Evolutionary conservation across 345 rosid genomes (phyloP), one percentile per base, ranked within the genome.

Genomic region (Brassica juncea): DNA sequence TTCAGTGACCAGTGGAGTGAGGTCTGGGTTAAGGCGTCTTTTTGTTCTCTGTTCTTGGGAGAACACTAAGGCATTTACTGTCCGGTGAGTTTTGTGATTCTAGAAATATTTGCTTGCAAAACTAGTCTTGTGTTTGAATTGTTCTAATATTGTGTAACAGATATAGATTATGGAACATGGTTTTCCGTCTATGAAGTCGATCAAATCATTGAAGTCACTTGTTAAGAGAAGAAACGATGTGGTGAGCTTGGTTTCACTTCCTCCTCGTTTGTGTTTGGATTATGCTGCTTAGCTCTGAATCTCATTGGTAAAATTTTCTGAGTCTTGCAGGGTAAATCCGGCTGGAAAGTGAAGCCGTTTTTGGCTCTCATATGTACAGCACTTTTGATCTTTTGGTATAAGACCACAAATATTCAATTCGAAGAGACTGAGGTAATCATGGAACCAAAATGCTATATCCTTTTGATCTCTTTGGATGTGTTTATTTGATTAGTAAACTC

Each of bases 341-440:
- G 92, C 68, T 68, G 87, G 75, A 95, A 81, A 86, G 89, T 87
- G 90, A 96, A 85, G 85, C 97, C 90, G 0, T 86, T 88, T 81
- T 75, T 96, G 86, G 94, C 85, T 44, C 73, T 92, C 72, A 74
- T 93, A 21, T 90, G 92, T 86, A 80, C 82, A 80, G 85, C 69
- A 25, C 90, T 90, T 91, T 74, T 96, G 86, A 87, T 93, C 81
- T 81, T 92, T 84, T 90, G 94, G 79, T 95, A 90, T 84, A 95
- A 91, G 74, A 91, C 96, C 52, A 87, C 94, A 70, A 83, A 82
- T 65, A 85, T 88, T 82, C 99, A 93, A 31, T 86, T 88, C 77
- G 84, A 77, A 76, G 90, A 88, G 49, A 86, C 98, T 31, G 85
- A 89, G 98, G 99, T 96, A 82, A 10, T 8, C 15, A 34, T 60